A percentile compares a stretch with the other conserved stretches of the same genome.
phyloP scores from a whole-genome alignment of 78 protist genomes.

The Dictyostelium discoideum region dicty_2.7 NC_007088.5:5710501-5711000 shows the following conservation, averaged over 20 bases:
- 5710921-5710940: not conserved
- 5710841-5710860: too few relatives aligned
- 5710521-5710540: constrained; percentile 52
- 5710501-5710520: constrained; percentile 50
- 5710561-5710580: constrained; percentile 43
- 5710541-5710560: constrained; percentile 49
- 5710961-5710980: too few relatives aligned
- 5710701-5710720: too few relatives aligned
- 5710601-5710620: constrained; percentile 15
- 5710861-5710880: not conserved
- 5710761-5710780: too few relatives aligned
- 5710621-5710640: constrained; percentile 70
- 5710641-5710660: constrained; percentile 61
- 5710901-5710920: not conserved
- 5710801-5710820: too few relatives aligned
- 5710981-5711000: constrained; percentile 71
- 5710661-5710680: not conserved
- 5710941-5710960: too few relatives aligned
- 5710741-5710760: not conserved
- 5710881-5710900: not conserved
- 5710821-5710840: constrained; percentile 8
- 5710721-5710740: not conserved
- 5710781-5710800: too few relatives aligned
- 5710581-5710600: constrained; percentile 52
- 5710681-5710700: not conserved